phyloP scores from a whole-genome alignment of 2,329 filamentous ascomycete genomes.

The Tolypocladium paradoxum region DNA sequence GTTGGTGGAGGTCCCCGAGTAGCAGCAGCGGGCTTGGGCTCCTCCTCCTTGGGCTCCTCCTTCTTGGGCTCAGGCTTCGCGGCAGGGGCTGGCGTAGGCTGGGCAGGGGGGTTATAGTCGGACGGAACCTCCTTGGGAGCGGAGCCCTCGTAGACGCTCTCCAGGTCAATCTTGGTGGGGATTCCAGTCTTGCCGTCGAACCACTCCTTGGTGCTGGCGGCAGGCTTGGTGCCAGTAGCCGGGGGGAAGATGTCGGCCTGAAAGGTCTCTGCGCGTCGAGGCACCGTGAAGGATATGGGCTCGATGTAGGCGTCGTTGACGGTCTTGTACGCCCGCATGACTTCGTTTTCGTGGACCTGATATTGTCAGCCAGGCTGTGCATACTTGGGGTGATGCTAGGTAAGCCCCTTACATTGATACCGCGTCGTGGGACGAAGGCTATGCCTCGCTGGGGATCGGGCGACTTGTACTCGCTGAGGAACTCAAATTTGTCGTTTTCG shows the following conservation, averaged over 20 bases:
- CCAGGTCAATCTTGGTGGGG: slow-evolving; percentile 87
- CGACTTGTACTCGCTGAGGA: slow-evolving; percentile 95
- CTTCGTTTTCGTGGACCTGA: slow-evolving; percentile 85
- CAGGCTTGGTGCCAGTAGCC: slow-evolving; percentile 67
- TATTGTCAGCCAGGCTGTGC: slow-evolving; percentile 8
- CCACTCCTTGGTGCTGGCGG: slow-evolving; percentile 74
- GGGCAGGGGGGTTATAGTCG: slow-evolving; percentile 50
- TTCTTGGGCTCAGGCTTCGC: slow-evolving; percentile 25
- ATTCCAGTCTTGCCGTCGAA: slow-evolving; percentile 72
- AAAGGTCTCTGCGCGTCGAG: slow-evolving; percentile 85
- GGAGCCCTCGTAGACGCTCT: slow-evolving; percentile 79
- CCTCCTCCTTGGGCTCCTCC: slow-evolving; percentile 42
- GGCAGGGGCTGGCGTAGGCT: slow-evolving; percentile 31
- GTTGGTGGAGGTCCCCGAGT: slow-evolving; percentile 45
- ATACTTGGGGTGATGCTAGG: background rate
- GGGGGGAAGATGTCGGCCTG: slow-evolving; percentile 96
- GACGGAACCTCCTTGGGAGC: slow-evolving; percentile 66
- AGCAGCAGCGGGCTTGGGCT: slow-evolving; percentile 37
- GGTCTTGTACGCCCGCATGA: slow-evolving; percentile 94
- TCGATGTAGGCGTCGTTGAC: slow-evolving; percentile 92
- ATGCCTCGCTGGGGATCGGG: slow-evolving; percentile 86
- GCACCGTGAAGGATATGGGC: slow-evolving; percentile 94
- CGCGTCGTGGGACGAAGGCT: slow-evolving; percentile 88
- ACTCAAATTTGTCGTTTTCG: slow-evolving; percentile 97
- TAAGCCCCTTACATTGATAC: slow-evolving; percentile 59